These are phyloP conservation scores for Coniochaeta sp. DNA, from an alignment of 2,329 filamentous ascomycete species.

Conservation along the genomic window DNA sequence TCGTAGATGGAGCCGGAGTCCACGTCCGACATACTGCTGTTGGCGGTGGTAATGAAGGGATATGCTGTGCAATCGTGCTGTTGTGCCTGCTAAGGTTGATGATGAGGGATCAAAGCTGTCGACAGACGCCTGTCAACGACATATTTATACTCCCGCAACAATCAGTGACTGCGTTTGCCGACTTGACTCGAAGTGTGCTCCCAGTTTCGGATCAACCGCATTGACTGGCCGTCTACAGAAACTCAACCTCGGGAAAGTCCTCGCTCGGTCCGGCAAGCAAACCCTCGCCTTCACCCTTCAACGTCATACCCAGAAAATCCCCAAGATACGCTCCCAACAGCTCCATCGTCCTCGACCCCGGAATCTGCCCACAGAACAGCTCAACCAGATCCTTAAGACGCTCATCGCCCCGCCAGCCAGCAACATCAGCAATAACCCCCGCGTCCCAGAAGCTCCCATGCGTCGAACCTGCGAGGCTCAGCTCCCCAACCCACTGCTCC, in stretches of 20 bases:
- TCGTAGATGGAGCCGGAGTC: not conserved
- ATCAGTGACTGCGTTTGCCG: not conserved
- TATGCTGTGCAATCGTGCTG: not conserved
- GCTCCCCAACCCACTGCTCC: conserved; percentile 20
- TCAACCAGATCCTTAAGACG: conserved; percentile 8
- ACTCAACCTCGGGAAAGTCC: conserved; percentile 5
- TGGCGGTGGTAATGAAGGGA: not conserved
- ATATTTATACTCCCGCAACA: not conserved
- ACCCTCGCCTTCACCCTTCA: conserved; percentile 10
- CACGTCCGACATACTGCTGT: not conserved
- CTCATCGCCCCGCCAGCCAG: conserved; percentile 11
- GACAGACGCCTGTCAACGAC: not conserved
- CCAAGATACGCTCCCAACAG: conserved; percentile 20
- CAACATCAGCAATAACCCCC: conserved; percentile 15
- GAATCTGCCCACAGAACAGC: conserved; percentile 16
- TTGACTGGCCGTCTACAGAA: not conserved
- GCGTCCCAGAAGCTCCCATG: conserved; percentile 25
- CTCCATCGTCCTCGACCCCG: conserved; percentile 17
- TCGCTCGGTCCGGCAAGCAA: conserved; percentile 10
- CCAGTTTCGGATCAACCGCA: not conserved
- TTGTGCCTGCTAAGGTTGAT: not conserved
- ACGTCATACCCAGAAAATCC: conserved; percentile 20
- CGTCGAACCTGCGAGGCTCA: conserved; percentile 17
- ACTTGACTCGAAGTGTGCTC: not conserved
- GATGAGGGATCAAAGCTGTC: not conserved